Evolutionary conservation across 345 rosid species (phyloP).

Genomic region (Microthlaspi erraticum): DNA sequence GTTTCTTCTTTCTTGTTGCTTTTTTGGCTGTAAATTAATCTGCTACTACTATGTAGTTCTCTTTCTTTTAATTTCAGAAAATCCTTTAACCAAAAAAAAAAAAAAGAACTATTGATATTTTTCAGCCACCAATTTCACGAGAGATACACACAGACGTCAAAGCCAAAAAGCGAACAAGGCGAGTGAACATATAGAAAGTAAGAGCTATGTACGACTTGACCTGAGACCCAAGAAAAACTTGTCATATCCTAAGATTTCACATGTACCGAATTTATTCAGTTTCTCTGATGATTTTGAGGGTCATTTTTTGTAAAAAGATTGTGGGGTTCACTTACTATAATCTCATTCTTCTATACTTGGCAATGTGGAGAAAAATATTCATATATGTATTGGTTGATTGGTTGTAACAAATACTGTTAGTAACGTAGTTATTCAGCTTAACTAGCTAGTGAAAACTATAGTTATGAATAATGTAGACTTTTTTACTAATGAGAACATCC

Average conservation of each 20-base stretch:
- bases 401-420: no score
- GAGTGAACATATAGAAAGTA: constrained; percentile 8
- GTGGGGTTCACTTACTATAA: not conserved
- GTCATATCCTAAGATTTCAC: constrained; percentile 4
- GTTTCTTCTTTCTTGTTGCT: no score
- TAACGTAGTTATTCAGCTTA: no score
- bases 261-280: constrained; percentile 27
- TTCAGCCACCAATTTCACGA: constrained; percentile 21
- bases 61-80: no score
- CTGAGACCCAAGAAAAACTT: constrained; percentile 10
- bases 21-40: no score
- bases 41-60: no score
- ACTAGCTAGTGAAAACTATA: no score
- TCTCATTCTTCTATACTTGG: not conserved
- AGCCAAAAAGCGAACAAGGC: constrained; percentile 16
- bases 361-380: not conserved
- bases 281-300: constrained; percentile 20
- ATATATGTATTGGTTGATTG: not conserved
- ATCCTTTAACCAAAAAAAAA: no score
- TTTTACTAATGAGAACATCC: no score
- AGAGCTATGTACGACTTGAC: not conserved
- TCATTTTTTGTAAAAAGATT: constrained; percentile 22
- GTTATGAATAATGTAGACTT: no score
- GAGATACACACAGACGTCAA: constrained; percentile 8
- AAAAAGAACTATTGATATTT: constrained; percentile 10